Base-by-base conservation (phyloP, 345 rosid genomes). In the Camelina hispida region DNA sequence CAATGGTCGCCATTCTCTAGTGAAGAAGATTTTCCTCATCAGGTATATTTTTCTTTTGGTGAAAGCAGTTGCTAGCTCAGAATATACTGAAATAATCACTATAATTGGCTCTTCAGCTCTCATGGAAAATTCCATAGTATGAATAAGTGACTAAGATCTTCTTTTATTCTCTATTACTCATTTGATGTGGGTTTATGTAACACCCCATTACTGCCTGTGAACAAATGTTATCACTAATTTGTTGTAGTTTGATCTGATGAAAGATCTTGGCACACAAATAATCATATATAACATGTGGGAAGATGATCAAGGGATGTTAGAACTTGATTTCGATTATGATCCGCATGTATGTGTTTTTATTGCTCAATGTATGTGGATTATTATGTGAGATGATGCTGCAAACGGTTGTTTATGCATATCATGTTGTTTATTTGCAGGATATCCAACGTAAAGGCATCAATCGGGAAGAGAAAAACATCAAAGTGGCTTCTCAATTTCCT, bases 241-340 rank as follows among this genome's bases (percentile, higher is more conserved):
- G 22, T 20, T 56, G 72, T 74, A 94, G 98, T 91, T 94, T 68
- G 81, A 84, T 80, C 62, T 80, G 64, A 84, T 94, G 92, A 82
- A 81, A 74, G 85, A 80, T 72, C 92, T 84, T 58, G 98, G 98
- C 51, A 91, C 98, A 50, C 87, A 85, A 37, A 83, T 94, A 79
- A 81, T 91, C 58, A 87, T 94, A 55, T 94, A 91, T 84, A 90
- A 94, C 75, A 95, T 94, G 48, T 94, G 98, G 98, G 97, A 91
- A 81, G 93, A 94, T 83, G 97, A 94, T 35, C 71, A 87, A 86
- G 96, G 96, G 74, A 71, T 81, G 50, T 79, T 79, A 75, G 98
- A 94, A 75, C 96, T 94, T 52, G 98, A 91, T 81, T 94, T 94
- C 78, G 89, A 87, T 66, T 65, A 85, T 52, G 93, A 94, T 77